Evolutionary conservation across 1,284 basidiomycete species (phyloP), one percentile per base, ranked within the genome.

Genomic region (Ganoderma lucidum): DNA sequence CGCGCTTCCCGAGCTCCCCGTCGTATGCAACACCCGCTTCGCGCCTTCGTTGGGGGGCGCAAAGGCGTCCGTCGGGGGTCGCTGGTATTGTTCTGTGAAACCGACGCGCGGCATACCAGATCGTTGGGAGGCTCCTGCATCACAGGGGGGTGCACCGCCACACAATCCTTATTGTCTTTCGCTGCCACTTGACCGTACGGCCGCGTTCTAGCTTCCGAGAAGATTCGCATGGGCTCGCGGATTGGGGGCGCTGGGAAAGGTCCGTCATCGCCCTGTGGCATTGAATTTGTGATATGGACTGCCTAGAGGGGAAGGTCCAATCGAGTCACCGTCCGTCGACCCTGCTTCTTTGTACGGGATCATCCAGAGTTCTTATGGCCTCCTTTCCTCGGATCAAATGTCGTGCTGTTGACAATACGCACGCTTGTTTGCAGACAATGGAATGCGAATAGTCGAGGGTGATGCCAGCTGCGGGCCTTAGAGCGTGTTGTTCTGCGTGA

Each of bases 101-200:
- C 56, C 35, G 56, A 39, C 14, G 53, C 53, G 53, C 53, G 53
- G 53, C 30, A 56, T 32, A 56, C 56, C 56, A 39, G 35, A 59
- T 59, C 35, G 56, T 30, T n/a, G 39, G 39, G 19, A 39, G 39
- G 39, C 23, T 42, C 59, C 28, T 39, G 30, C 39, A 68, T 68
- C 63, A 62, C 59, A 58, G 64, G 51, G 28, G 62, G 63, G 28
- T 17, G 45, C 64, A 69, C 55, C 35, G 68, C 68, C 60, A 65
- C 68, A 32, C 5, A 39, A 39, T 65, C 41, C 41, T 56, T 69
- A 69, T 69, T 69, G 68, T 69, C 58, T 65, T 55, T 63, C 64
- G 65, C 30, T 65, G 61, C 42, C 32, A 55, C 64, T 23, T 30
- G 64, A 65, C 19, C 55, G n/a, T 56, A 56, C 8, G 48, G 23